phyloP scores from a whole-genome alignment of 441 rosid species.

The Jatropha multifida region DNA sequence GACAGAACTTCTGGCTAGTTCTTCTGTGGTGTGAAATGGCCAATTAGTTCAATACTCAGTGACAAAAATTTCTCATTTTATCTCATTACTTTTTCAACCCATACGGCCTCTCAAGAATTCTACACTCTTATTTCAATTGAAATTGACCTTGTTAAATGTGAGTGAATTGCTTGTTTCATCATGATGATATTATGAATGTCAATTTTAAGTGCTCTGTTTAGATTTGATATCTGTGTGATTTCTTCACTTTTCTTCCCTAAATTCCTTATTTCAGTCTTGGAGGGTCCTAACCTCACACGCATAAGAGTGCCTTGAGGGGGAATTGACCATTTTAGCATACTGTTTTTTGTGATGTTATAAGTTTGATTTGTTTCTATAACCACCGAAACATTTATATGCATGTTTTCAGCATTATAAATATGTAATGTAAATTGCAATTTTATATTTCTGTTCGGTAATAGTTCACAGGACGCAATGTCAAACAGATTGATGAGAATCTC shows the following conservation, averaged over 20 bases:
- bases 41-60: neutral
- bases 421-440: too few relatives aligned
- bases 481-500: neutral
- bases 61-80: neutral
- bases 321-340: neutral
- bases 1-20: conserved; percentile 58
- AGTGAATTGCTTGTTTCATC: neutral
- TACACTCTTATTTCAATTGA: neutral
- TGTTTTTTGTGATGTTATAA: neutral
- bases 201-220: neutral
- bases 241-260: neutral
- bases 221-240: neutral
- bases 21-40: neutral
- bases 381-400: too few relatives aligned
- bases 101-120: neutral
- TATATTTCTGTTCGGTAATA: neutral
- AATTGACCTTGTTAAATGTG: neutral
- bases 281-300: neutral
- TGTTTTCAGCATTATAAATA: too few relatives aligned
- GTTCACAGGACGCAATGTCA: neutral
- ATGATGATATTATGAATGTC: neutral
- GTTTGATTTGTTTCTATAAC: neutral
- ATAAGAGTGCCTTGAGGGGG: neutral
- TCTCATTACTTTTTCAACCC: neutral
- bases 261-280: neutral